These are phyloP conservation scores for Huntiella moniliformis DNA, from an alignment of 2,329 filamentous ascomycete species.

Conservation along the genomic window DNA sequence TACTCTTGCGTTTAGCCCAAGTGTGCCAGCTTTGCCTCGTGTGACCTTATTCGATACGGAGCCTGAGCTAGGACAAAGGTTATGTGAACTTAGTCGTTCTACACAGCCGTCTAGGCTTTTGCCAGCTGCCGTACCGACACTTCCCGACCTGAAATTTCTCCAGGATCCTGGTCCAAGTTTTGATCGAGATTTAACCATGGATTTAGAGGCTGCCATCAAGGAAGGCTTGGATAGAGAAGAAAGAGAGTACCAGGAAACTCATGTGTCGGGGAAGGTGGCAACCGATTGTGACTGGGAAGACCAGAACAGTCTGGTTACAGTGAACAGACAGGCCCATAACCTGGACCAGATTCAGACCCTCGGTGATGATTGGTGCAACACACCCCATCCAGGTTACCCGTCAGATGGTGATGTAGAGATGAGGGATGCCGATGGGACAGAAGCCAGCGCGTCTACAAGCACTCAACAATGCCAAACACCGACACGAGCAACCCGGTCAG, in stretches of 20 bases:
- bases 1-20: not conserved
- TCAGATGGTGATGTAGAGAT: too few species aligned
- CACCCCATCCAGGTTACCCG: too few species aligned
- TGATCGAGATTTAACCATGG: slow-evolving; percentile 7
- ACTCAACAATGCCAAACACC: too few species aligned
- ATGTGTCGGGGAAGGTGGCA: not conserved
- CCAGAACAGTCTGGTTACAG: too few species aligned
- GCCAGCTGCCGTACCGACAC: not conserved
- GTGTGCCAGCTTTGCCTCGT: not conserved
- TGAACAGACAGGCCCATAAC: too few species aligned
- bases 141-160: too few species aligned
- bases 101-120: not conserved
- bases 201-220: slow-evolving; percentile 3
- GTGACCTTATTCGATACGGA: not conserved
- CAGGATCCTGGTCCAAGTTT: not conserved
- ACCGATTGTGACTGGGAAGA: too few species aligned
- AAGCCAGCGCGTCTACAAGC: too few species aligned
- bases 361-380: too few species aligned
- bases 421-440: too few species aligned
- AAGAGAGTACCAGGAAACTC: not conserved
- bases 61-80: not conserved
- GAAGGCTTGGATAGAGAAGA: slow-evolving; percentile 7
- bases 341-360: too few species aligned
- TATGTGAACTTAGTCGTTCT: not conserved
- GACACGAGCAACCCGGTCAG: too few species aligned